Base-by-base conservation (phyloP, 805 yeast genomes). In the Yamadazyma tumulicola region DNA sequence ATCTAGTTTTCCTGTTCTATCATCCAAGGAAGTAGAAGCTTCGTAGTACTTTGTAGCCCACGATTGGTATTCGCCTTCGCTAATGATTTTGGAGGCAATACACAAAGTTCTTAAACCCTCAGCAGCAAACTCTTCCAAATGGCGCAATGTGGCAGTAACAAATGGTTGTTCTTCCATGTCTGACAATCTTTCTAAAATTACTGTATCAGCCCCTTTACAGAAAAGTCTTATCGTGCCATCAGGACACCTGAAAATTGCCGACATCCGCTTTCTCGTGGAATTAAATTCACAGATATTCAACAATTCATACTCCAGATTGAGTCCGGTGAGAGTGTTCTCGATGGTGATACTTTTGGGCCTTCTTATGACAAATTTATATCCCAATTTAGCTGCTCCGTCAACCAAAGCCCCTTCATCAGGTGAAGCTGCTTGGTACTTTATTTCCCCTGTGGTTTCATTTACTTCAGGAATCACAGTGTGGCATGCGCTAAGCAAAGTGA, bases 361-460 rank as follows among this genome's bases (percentile, higher is more conserved):
- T 64, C 99, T 82, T 30, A 87, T 78, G 6, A 76, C 74, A 55
- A 93, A 94, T 43, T 74, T 79, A 55, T 83, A 93, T 0, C 97
- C 97, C 30, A 91, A 64, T 51, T 69, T 70, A 0, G 97, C 93
- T 12, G 96, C 97, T 39, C 99, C 99, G 49, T 89, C 88, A 2
- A 93, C 99, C 42, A 93, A 69, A 0, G 99, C 99, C 33, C 98
- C 98, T 67, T 94, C 98, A 64, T 93, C 99, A 0, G 98, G 98
- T 0, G 97, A 89, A 0, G 98, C 96, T 1, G 99, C 98, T 61
- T 93, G 99, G 57, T 94, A 93, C 56, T 86, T 89, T 43, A 93
- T 80, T 2, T 70, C 47, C 0, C 84, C 85, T 3, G 57, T 53
- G 37, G 65, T 67, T 1, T 70, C 79, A 41, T 71, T 72, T 13